Evolutionary conservation across 2,329 filamentous ascomycete species (phyloP).

Genomic region (Camillea tinctor): DNA sequence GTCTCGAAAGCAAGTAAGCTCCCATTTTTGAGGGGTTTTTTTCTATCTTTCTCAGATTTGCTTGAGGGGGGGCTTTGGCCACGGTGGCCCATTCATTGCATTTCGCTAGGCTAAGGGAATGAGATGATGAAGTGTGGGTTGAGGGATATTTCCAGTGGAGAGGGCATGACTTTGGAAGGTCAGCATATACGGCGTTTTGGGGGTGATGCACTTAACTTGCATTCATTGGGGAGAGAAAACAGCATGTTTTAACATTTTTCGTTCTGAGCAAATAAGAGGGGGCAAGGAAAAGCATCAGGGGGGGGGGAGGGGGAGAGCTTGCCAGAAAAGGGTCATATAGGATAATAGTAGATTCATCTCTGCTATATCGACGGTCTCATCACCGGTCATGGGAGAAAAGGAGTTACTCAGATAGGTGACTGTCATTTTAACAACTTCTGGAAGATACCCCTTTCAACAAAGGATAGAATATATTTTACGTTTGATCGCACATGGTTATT

Average conservation of each 20-base stretch:
- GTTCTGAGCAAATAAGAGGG: too few relatives aligned
- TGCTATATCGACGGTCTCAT: background rate
- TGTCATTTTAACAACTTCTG: background rate
- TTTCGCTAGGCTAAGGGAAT: constrained; percentile 6
- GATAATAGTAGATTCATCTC: constrained; percentile 4
- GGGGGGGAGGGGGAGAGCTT: background rate
- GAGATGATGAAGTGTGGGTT: constrained; percentile 10
- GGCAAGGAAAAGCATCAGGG: too few relatives aligned
- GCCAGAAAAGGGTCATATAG: background rate
- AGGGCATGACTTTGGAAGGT: background rate
- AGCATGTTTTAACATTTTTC: constrained; percentile 9
- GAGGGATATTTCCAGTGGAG: background rate
- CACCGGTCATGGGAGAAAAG: background rate
- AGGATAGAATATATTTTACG: constrained; percentile 18
- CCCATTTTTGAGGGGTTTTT: background rate
- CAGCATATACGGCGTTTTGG: background rate
- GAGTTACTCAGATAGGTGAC: background rate
- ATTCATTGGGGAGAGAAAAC: constrained; percentile 15
- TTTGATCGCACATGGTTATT: background rate
- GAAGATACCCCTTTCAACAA: constrained; percentile 34
- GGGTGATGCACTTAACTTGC: constrained; percentile 25
- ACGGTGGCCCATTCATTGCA: too few relatives aligned
- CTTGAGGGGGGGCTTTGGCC: too few relatives aligned
- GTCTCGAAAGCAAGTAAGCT: constrained; percentile 47
- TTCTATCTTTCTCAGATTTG: background rate